phyloP scores from a whole-genome alignment of 305 asterid species.

The Stenogyne calaminthoides region DNA sequence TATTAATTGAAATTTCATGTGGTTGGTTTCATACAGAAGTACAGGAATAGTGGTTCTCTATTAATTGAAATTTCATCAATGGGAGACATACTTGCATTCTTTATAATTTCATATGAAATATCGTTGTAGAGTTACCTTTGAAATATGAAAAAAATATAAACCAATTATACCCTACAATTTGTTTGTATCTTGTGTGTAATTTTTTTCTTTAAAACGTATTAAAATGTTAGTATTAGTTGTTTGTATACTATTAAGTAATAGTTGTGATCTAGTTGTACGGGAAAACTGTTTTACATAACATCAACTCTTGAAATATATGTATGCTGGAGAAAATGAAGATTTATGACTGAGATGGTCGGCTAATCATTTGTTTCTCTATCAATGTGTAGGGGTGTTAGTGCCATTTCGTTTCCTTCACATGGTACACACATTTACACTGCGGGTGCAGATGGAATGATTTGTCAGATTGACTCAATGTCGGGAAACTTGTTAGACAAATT shows the following conservation, averaged over 20 bases:
- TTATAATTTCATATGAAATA: background rate
- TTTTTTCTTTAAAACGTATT: no score
- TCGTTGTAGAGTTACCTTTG: background rate
- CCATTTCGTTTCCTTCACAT: slow-evolving; percentile 63
- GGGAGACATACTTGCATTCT: background rate
- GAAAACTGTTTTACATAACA: no score
- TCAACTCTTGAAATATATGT: background rate
- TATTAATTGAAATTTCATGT: background rate
- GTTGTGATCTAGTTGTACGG: no score
- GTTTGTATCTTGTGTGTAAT: no score
- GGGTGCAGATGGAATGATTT: slow-evolving; percentile 93
- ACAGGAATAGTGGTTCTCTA: background rate
- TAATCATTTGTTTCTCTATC: slow-evolving; percentile 24
- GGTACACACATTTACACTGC: slow-evolving; percentile 73
- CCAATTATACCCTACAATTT: no score
- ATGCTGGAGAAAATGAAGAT: slow-evolving; percentile 9
- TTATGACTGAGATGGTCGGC: background rate
- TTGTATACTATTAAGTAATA: no score
- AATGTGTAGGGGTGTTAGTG: slow-evolving; percentile 79
- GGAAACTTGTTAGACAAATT: slow-evolving; percentile 77
- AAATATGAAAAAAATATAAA: no score
- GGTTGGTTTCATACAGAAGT: background rate
- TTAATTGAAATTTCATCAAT: background rate
- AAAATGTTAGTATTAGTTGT: no score
- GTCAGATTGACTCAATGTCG: slow-evolving; percentile 71